Evolutionary conservation across 2,329 filamentous ascomycete genomes (phyloP).

Genomic region (Diaporthe vexans): DNA sequence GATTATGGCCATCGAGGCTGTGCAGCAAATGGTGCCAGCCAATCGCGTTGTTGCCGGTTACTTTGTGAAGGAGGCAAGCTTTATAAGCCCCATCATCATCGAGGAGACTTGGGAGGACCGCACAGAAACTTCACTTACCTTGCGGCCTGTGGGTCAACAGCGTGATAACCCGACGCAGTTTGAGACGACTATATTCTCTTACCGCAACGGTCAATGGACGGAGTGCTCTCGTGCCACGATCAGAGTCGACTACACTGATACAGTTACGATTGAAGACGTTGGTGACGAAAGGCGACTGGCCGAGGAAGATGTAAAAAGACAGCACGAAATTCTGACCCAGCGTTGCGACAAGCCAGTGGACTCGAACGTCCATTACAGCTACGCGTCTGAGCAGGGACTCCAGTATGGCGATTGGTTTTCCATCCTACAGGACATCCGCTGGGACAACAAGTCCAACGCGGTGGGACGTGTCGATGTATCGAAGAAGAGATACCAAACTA

Average conservation of each 20-base stretch:
- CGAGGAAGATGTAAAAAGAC: neutral
- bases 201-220: conserved; percentile 48
- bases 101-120: conserved; percentile 46
- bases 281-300: neutral
- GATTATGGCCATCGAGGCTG: conserved; percentile 56
- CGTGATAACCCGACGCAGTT: conserved; percentile 47
- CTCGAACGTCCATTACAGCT: conserved; percentile 48
- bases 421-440: conserved; percentile 49
- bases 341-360: conserved; percentile 47
- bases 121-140: conserved; percentile 50
- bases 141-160: conserved; percentile 47
- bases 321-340: conserved; percentile 42
- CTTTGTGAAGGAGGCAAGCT: conserved; percentile 15
- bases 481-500: conserved; percentile 43
- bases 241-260: conserved; percentile 49
- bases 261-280: neutral
- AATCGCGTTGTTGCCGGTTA: conserved; percentile 2
- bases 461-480: conserved; percentile 46
- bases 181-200: conserved; percentile 49
- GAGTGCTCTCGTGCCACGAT: conserved; percentile 51
- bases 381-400: conserved; percentile 48
- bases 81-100: conserved; percentile 32
- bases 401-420: conserved; percentile 51
- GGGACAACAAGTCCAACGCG: conserved; percentile 46
- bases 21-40: conserved; percentile 43